phyloP scores from a whole-genome alignment of 768 basidiomycete genomes.

The Russula brevipes region DNA sequence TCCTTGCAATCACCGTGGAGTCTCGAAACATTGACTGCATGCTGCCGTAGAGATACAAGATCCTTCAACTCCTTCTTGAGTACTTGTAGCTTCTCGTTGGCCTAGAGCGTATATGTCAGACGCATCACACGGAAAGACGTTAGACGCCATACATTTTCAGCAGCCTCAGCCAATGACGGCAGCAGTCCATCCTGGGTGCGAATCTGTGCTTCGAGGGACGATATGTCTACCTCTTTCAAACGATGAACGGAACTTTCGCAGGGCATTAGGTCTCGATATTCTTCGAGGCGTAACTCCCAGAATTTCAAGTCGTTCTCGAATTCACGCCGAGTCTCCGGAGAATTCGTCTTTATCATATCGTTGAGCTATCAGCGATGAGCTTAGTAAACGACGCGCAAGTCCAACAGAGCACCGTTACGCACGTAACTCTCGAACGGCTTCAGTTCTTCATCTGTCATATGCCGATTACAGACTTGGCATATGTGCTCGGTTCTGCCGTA shows the following conservation, averaged over 20 bases:
- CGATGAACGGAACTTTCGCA: conserved; percentile 49
- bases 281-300: conserved; percentile 58
- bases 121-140: neutral
- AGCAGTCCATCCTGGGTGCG: conserved; percentile 51
- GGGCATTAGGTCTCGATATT: conserved; percentile 56
- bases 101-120: conserved; percentile 35
- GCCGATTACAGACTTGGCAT: conserved; percentile 75
- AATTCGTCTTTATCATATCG: conserved; percentile 53
- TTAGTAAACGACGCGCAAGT: neutral
- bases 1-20: conserved; percentile 54
- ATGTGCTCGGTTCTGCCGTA: conserved; percentile 57
- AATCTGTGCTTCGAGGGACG: conserved; percentile 57
- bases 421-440: conserved; percentile 60
- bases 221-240: conserved; percentile 58
- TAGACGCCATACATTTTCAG: conserved; percentile 53
- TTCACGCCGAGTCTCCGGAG: conserved; percentile 43
- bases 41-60: conserved; percentile 53
- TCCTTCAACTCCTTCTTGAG: conserved; percentile 60
- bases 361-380: conserved; percentile 45
- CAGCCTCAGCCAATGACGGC: conserved; percentile 45
- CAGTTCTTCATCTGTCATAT: conserved; percentile 50
- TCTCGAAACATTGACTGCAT: conserved; percentile 53
- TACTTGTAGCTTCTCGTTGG: conserved; percentile 45
- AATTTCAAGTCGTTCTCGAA: conserved; percentile 44
- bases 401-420: neutral